phyloP scores from a whole-genome alignment of 257 asterid species.

The Cordia subcordata region DNA sequence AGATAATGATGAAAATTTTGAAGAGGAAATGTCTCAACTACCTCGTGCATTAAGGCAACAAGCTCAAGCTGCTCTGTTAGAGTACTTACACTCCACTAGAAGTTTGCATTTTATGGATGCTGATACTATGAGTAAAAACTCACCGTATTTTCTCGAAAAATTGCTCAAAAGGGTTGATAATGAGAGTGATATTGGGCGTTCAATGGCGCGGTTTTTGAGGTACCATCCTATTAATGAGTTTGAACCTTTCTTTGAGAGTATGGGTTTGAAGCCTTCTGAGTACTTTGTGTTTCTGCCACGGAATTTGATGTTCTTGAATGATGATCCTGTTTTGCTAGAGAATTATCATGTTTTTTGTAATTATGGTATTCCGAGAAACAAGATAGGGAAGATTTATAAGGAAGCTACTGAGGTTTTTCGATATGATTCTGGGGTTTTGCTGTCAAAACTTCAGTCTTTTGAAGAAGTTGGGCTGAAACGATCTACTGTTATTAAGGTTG shows the following conservation, averaged over 20 bases:
- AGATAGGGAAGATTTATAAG: constrained; percentile 52
- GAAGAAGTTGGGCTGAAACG: constrained; percentile 44
- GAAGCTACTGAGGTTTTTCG: constrained; percentile 53
- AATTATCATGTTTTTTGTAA: constrained; percentile 55
- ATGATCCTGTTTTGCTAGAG: constrained; percentile 55
- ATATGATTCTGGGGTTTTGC: constrained; percentile 38
- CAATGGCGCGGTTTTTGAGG: constrained; percentile 53
- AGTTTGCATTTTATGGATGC: constrained; percentile 63
- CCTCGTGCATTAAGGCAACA: constrained; percentile 32
- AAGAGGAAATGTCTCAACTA: constrained; percentile 10
- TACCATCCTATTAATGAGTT: constrained; percentile 86
- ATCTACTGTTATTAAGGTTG: constrained; percentile 42
- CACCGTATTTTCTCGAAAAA: constrained; percentile 49
- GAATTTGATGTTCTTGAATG: constrained; percentile 55
- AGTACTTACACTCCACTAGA: constrained; percentile 72
- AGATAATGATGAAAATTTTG: constrained; percentile 4
- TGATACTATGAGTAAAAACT: constrained; percentile 61
- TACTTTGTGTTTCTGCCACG: constrained; percentile 45
- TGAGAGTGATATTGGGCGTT: constrained; percentile 28
- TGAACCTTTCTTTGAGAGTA: constrained; percentile 84
- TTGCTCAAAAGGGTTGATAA: constrained; percentile 38
- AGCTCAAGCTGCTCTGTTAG: constrained; percentile 61
- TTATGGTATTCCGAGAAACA: constrained; percentile 50
- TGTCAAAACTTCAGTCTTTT: constrained; percentile 39
- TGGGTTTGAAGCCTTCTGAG: constrained; percentile 59